Evolutionary conservation across 257 asterid species (phyloP).

Genomic region (Penstemon eatonii): DNA sequence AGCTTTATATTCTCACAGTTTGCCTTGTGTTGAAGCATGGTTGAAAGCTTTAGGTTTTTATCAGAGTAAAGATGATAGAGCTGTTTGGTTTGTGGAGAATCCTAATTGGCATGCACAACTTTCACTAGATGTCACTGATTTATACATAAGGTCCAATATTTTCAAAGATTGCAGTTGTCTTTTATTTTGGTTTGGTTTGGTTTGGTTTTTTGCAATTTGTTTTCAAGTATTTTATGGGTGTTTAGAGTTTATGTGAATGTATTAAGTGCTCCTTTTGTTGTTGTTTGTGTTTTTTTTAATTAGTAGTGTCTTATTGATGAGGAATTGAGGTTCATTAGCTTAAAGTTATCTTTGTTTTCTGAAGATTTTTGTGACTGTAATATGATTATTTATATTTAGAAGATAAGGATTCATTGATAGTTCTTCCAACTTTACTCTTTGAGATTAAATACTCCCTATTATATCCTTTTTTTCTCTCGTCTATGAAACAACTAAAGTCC

Average conservation of each 20-base stretch:
- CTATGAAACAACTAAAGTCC: too few species aligned
- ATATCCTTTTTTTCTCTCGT: neutral
- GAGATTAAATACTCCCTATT: neutral
- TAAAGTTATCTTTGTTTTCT: slow-evolving; percentile 15
- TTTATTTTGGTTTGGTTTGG: too few species aligned
- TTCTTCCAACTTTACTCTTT: slow-evolving; percentile 5
- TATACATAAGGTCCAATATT: slow-evolving; percentile 64
- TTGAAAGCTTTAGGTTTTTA: slow-evolving; percentile 69
- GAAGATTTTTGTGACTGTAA: neutral
- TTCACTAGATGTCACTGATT: slow-evolving; percentile 85
- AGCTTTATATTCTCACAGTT: slow-evolving; percentile 85
- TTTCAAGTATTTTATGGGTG: slow-evolving; percentile 6
- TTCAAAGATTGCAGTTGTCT: neutral
- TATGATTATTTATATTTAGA: too few species aligned
- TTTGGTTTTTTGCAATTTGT: neutral
- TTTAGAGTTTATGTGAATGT: slow-evolving; percentile 4
- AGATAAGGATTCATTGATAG: neutral
- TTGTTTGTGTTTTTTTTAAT: neutral
- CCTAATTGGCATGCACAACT: slow-evolving; percentile 88
- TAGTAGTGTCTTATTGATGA: neutral
- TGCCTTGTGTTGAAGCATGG: slow-evolving; percentile 98
- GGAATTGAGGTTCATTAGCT: neutral
- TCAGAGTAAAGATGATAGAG: slow-evolving; percentile 86
- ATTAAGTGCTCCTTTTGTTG: neutral
- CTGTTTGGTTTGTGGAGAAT: slow-evolving; percentile 85